A percentile compares a stretch with the other conserved stretches of the same genome.
Evolutionary conservation across 306 rosid genomes (phyloP).

Genomic region (Aeschynomene evenia): DNA sequence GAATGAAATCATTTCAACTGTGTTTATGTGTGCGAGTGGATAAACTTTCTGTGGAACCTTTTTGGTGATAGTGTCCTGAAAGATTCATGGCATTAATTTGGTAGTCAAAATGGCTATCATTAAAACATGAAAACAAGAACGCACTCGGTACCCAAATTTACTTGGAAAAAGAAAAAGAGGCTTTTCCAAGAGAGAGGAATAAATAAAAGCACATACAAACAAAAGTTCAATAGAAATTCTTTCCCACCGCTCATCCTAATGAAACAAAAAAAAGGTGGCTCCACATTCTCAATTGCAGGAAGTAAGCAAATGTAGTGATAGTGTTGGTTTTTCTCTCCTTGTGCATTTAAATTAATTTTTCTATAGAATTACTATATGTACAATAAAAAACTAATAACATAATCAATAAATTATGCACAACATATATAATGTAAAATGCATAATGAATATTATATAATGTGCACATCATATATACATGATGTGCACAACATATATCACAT

Average conservation of each 20-base stretch:
- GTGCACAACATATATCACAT: too few relatives aligned
- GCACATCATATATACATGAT: too few relatives aligned
- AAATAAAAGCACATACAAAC: conserved; percentile 14
- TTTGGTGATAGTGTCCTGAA: conserved; percentile 2
- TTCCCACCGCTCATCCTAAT: conserved; percentile 23
- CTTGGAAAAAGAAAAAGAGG: conserved; percentile 29
- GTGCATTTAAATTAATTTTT: too few relatives aligned
- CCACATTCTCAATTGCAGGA: conserved; percentile 25
- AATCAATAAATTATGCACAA: too few relatives aligned
- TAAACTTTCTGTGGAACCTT: conserved; percentile 18
- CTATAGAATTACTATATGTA: too few relatives aligned
- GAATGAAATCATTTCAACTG: conserved; percentile 2
- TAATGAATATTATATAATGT: too few relatives aligned
- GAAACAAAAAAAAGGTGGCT: conserved; percentile 21
- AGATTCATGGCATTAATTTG: conserved; percentile 11
- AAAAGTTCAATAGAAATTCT: background rate
- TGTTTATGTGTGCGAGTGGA: conserved; percentile 16
- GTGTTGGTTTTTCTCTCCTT: background rate
- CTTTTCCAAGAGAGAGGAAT: background rate
- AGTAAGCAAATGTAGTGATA: background rate
- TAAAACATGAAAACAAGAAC: conserved; percentile 31
- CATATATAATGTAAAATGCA: too few relatives aligned
- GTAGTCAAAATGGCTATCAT: conserved; percentile 28
- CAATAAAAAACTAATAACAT: too few relatives aligned
- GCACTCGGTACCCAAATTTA: conserved; percentile 25